Conservation (phyloP, 805 yeast species). For the Jamesozyma hellenica region DNA sequence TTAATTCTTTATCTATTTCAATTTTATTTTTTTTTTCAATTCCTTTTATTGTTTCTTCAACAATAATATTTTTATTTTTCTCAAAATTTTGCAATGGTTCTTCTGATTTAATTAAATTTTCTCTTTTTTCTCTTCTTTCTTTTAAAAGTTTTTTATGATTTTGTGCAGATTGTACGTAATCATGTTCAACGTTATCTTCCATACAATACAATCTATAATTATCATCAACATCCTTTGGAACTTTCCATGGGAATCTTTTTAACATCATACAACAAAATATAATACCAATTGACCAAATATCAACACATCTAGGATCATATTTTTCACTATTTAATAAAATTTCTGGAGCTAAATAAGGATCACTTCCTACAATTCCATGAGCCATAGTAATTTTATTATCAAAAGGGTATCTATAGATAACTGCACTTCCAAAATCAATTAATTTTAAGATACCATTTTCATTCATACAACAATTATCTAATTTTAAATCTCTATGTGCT, state of each 20-base stretch:
- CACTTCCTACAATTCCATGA: conserved; percentile 75
- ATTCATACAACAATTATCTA: conserved; percentile 75
- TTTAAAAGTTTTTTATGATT: conserved; percentile 54
- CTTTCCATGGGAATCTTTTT: conserved; percentile 81
- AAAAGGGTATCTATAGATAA: conserved; percentile 68
- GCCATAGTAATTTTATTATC: conserved; percentile 47
- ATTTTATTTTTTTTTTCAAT: background rate
- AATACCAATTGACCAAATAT: conserved; percentile 77
- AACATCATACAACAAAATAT: conserved; percentile 80
- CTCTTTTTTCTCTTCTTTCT: conserved; percentile 29
- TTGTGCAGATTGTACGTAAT: conserved; percentile 58
- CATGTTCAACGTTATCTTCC: conserved; percentile 67
- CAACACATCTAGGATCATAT: conserved; percentile 69
- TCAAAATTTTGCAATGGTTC: background rate
- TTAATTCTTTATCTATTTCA: background rate
- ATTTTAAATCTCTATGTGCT: conserved; percentile 73
- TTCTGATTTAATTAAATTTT: too few species aligned
- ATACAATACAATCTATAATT: conserved; percentile 54
- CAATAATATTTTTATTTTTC: background rate
- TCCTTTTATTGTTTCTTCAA: background rate
- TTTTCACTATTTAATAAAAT: conserved; percentile 39
- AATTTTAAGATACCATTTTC: conserved; percentile 62
- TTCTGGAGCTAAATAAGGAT: conserved; percentile 81
- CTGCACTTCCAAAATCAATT: conserved; percentile 78
- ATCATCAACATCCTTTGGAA: conserved; percentile 58